Percentiles rank a stretch among this genome's conserved stretches.
These are phyloP conservation scores for Phaffomyces opuntiae DNA, from an alignment of 805 yeast species.

Conservation along the genomic window DNA sequence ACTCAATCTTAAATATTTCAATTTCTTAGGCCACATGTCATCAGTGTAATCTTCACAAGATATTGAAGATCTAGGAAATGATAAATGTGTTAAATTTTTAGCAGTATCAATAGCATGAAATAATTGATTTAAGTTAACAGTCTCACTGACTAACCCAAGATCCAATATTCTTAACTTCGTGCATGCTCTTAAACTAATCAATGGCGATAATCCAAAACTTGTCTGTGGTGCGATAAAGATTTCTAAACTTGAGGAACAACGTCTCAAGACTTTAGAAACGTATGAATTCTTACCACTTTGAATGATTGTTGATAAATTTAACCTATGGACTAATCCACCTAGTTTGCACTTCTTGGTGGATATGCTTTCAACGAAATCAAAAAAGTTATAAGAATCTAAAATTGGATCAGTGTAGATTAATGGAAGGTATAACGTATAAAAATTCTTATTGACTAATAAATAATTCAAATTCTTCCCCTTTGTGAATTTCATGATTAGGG, in stretches of 20 bases:
- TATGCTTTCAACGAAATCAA: slow-evolving; percentile 63
- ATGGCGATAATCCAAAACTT: slow-evolving; percentile 86
- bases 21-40: slow-evolving; percentile 71
- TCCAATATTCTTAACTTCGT: slow-evolving; percentile 57
- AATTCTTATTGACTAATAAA: slow-evolving; percentile 51
- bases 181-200: slow-evolving; percentile 75
- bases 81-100: slow-evolving; percentile 58
- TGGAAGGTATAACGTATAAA: slow-evolving; percentile 58
- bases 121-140: slow-evolving; percentile 74
- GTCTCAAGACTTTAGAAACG: slow-evolving; percentile 73
- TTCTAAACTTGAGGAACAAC: slow-evolving; percentile 61
- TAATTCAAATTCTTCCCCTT: slow-evolving; percentile 38
- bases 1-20: slow-evolving; percentile 66
- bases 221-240: slow-evolving; percentile 89
- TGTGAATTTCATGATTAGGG: slow-evolving; percentile 19
- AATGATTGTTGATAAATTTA: slow-evolving; percentile 73
- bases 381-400: slow-evolving; percentile 62
- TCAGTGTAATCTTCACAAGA: slow-evolving; percentile 51
- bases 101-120: slow-evolving; percentile 66
- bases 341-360: slow-evolving; percentile 39
- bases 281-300: slow-evolving; percentile 91
- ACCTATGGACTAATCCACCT: slow-evolving; percentile 52
- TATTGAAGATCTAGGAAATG: slow-evolving; percentile 86
- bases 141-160: slow-evolving; percentile 81
- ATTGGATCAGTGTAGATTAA: slow-evolving; percentile 57